These are phyloP conservation scores for Alternaria rosae DNA, from an alignment of 2,329 filamentous ascomycete genomes.

Conservation along the genomic window DNA sequence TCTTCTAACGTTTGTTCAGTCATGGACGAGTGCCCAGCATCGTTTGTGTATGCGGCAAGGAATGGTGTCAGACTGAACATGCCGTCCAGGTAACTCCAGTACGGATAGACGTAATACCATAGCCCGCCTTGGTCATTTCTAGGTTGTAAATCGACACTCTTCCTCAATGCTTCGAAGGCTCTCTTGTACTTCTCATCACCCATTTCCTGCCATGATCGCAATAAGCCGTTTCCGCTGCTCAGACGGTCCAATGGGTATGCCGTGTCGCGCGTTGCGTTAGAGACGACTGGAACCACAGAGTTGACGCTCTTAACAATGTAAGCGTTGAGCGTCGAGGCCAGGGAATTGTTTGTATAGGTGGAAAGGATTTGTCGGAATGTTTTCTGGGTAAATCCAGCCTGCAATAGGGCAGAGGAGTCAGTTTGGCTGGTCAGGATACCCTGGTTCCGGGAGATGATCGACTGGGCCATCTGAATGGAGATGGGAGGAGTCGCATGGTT, in stretches of 20 bases:
- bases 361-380: conserved; percentile 30
- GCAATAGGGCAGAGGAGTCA: conserved; percentile 33
- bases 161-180: conserved; percentile 20
- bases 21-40: neutral
- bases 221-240: conserved; percentile 36
- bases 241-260: conserved; percentile 41
- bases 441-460: conserved; percentile 42
- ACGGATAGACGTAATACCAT: conserved; percentile 56
- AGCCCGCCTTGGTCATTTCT: conserved; percentile 39
- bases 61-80: conserved; percentile 61
- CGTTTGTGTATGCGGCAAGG: conserved; percentile 37
- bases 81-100: conserved; percentile 63
- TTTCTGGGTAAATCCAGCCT: conserved; percentile 47
- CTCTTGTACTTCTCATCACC: conserved; percentile 21
- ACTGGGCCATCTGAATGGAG: conserved; percentile 36
- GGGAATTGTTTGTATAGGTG: neutral
- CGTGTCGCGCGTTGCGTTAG: conserved; percentile 27
- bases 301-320: conserved; percentile 28
- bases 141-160: conserved; percentile 38
- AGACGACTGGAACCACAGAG: conserved; percentile 23
- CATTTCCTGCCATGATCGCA: conserved; percentile 23
- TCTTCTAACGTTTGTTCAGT: conserved; percentile 17
- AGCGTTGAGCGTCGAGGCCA: conserved; percentile 3
- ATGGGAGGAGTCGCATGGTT: conserved; percentile 3
- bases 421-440: conserved; percentile 33